phyloP scores from a whole-genome alignment of 768 basidiomycete species.

The Macrolepiota dolichaula region DNA sequence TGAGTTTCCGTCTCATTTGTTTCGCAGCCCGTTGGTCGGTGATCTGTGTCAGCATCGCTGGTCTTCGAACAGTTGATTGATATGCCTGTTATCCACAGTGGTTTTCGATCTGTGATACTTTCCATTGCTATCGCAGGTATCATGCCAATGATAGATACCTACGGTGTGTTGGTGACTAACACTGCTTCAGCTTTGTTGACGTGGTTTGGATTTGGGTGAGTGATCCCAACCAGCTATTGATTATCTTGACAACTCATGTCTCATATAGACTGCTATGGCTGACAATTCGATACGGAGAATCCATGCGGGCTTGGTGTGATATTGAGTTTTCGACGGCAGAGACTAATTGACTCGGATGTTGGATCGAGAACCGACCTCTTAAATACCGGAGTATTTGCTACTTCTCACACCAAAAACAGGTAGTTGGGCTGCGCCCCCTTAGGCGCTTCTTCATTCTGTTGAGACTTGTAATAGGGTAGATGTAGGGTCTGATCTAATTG shows the following conservation, averaged over 20 bases:
- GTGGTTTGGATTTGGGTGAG: slow-evolving; percentile 43
- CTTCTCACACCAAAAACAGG: not conserved
- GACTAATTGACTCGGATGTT: slow-evolving; percentile 26
- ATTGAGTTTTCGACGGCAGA: slow-evolving; percentile 49
- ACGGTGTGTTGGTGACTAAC: slow-evolving; percentile 43
- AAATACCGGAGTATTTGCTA: not conserved
- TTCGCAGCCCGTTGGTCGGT: not conserved
- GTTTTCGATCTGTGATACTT: slow-evolving; percentile 29
- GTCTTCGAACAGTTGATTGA: not conserved
- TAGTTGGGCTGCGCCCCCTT: not conserved
- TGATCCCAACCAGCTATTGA: slow-evolving; percentile 4
- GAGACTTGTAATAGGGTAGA: not conserved
- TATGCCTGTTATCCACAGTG: slow-evolving; percentile 14
- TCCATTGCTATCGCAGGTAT: slow-evolving; percentile 31
- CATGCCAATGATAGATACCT: slow-evolving; percentile 38
- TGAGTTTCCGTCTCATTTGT: slow-evolving; percentile 23
- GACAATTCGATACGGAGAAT: slow-evolving; percentile 43
- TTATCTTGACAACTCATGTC: not conserved
- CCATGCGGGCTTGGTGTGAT: slow-evolving; percentile 49
- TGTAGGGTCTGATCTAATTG: not conserved
- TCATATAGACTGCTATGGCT: slow-evolving; percentile 37
- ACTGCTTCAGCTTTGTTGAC: slow-evolving; percentile 32
- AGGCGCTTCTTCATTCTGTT: not conserved
- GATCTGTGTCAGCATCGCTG: not conserved
- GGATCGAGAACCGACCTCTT: not conserved